Conservation (phyloP, 2,329 filamentous ascomycete genomes). For the Nemania sp. region DNA sequence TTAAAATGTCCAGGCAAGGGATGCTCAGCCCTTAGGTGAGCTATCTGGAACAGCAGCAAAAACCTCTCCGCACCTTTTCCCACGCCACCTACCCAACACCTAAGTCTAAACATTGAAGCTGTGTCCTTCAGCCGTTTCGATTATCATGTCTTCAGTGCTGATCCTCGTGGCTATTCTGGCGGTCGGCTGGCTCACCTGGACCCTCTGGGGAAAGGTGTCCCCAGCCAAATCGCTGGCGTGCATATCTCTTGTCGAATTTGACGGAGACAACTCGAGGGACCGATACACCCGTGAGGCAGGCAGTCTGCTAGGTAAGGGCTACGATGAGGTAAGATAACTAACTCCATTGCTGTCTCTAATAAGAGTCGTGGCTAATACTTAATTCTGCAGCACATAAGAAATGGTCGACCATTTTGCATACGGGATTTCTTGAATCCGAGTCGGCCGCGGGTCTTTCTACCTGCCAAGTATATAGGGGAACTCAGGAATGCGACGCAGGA, state of each 20-base stretch:
- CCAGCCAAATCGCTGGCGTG: constrained; percentile 20
- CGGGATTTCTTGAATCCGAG: constrained; percentile 20
- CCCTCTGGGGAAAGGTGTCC: constrained; percentile 16
- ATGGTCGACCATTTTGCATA: constrained; percentile 22
- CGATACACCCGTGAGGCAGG: constrained; percentile 18
- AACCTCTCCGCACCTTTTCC: too few species aligned
- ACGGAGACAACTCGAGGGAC: constrained; percentile 20
- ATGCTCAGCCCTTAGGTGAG: too few species aligned
- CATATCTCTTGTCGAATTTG: constrained; percentile 25
- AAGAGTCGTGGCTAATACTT: neutral
- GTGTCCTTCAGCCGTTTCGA: too few species aligned
- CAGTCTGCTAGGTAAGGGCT: constrained; percentile 22
- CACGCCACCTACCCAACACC: too few species aligned
- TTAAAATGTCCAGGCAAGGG: too few species aligned
- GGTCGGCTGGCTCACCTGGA: neutral
- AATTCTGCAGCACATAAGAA: constrained; percentile 17
- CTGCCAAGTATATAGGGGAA: constrained; percentile 19
- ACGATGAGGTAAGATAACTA: constrained; percentile 17
- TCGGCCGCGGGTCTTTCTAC: constrained; percentile 20
- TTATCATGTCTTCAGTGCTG: neutral
- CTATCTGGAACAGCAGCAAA: too few species aligned
- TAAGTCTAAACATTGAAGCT: too few species aligned
- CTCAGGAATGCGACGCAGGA: constrained; percentile 23
- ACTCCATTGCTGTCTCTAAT: constrained; percentile 1
- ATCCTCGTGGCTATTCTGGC: neutral